These are phyloP conservation scores for Phytophthora crassamura DNA, from an alignment of 352 stramenopile genomes.

Conservation along the genomic window DNA sequence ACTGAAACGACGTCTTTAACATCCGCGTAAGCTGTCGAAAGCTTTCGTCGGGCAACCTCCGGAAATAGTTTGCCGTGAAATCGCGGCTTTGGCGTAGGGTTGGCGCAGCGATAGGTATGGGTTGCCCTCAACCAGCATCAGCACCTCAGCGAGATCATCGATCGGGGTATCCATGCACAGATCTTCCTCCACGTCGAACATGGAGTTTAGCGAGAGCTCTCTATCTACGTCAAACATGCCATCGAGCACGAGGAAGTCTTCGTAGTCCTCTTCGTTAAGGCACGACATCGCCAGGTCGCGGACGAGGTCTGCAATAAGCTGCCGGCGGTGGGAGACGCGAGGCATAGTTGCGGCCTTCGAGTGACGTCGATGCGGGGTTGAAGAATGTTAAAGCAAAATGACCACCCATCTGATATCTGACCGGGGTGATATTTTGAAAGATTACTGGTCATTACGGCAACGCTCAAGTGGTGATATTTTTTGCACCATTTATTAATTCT, in stretches of 20 bases:
- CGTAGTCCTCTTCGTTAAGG: slow-evolving; percentile 7
- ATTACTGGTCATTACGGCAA: background rate
- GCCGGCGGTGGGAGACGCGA: background rate
- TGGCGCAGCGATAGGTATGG: background rate
- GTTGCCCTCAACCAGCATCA: background rate
- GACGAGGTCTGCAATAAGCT: slow-evolving; percentile 7
- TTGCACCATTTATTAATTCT: slow-evolving; percentile 4
- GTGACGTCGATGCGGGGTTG: background rate
- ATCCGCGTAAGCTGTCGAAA: slow-evolving; percentile 5
- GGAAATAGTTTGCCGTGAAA: too few species aligned
- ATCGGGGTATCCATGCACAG: background rate
- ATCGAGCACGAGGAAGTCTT: slow-evolving; percentile 5
- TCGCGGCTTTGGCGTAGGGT: background rate
- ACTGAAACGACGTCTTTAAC: background rate
- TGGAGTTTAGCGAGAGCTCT: background rate
- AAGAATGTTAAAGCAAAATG: slow-evolving; percentile 2
- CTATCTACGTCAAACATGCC: background rate
- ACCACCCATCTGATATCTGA: slow-evolving; percentile 2
- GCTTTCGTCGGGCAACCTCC: background rate
- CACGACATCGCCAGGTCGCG: background rate
- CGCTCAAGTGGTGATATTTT: too few species aligned
- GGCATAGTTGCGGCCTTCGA: background rate
- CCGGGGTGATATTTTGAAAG: slow-evolving; percentile 4
- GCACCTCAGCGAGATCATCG: background rate
- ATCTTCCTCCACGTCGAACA: too few species aligned